Base-by-base conservation (phyloP, 805 yeast genomes). In the Saccharomycodes ludwigii region DNA sequence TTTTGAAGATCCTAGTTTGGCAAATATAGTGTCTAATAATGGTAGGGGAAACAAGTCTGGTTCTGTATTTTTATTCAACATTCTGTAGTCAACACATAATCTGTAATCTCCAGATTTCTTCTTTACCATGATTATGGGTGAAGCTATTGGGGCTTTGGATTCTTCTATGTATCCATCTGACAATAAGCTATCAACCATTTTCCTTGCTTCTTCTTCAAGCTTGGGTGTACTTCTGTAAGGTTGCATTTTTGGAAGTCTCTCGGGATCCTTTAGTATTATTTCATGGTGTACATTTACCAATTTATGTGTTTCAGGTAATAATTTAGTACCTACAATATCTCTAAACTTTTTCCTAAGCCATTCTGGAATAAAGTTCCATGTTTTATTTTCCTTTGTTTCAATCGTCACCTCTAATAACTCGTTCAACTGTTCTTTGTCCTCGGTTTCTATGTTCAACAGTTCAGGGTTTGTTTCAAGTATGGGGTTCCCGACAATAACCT, bases 191-290 rank as follows among this genome's bases (percentile, higher is more conserved):
- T 36, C 18, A 17, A 39, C 33, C 4, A 32, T 31, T 14, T 24
- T 11, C 5, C 27, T 22, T 20, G 29, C 20, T 27, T 21, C 32
- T 15, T 30, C 15, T 28, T 41, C 39, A n/a, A 21, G 9, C 30
- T 32, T 33, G 4, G 42, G 45, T 15, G 42, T 40, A 10, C 29
- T 18, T 11, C 31, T 25, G 19, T 39, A 40, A 6, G 45, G 40
- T 27, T 34, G 42, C 8, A 35, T 15, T 5, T 31, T 29, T 5
- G 40, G 42, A 13, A 40, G 22, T 14, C 24, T 21, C 7, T 30
- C 14, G 16, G 20, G 29, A 5, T 30, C 25, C 29, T 33, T 26
- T 10, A 38, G 19, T 5, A 13, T 20, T 6, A 38, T 38, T 5
- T 23, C 34, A 24, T 39, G 36, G 24, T 27, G 20, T 20, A 29